Base-by-base conservation (phyloP, 1,139 yeast species). In the Taphrina flavorubra region DNA sequence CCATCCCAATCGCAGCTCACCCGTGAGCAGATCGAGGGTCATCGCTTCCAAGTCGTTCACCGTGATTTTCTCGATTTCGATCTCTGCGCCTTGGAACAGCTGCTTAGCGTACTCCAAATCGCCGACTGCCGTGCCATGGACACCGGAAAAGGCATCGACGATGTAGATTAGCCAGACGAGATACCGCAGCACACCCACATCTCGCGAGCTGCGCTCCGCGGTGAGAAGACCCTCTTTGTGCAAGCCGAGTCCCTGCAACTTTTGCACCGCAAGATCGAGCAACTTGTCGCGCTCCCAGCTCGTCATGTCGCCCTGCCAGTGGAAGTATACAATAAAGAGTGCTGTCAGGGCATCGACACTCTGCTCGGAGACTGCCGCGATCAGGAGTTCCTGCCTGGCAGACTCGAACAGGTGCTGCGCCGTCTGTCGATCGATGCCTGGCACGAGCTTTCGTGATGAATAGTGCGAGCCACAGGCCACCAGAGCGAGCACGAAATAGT, bases 401-500 rank as follows among this genome's bases (percentile, higher is more conserved):
- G 34, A n/a, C 16, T 56, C 59, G 46, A 42, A 63, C n/a, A 63
- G 44, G 7, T 25, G 36, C n/a, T 44, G 55, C 13, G 67, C 61
- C 10, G 25, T 18, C 44, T 44, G 56, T 36, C 61, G 20, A 11
- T 46, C 51, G 20, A 63, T 46, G n/a, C 59, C 51, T 4, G 66
- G 59, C 36, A 20, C 59, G 31, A 34, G 58, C 31, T 42, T 62
- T 31, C 34, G 49, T 40, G 66, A 51, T 8, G 55, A 42, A 47
- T 63, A 55, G 10, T 46, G 47, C 10, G 67, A 58, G 39, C 67
- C 67, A 55, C 67, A 63, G 6, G 67, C 67, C 13, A 55, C 55
- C 25, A 63, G 20, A 10, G 67, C 46, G 14, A 56, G 34, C 34
- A 51, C 61, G 31, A 63, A 40, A 37, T 44, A 63, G 5, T 36